These are phyloP conservation scores for Mrakia gelida DNA, from an alignment of 768 basidiomycete genomes.

Conservation along the genomic window DNA sequence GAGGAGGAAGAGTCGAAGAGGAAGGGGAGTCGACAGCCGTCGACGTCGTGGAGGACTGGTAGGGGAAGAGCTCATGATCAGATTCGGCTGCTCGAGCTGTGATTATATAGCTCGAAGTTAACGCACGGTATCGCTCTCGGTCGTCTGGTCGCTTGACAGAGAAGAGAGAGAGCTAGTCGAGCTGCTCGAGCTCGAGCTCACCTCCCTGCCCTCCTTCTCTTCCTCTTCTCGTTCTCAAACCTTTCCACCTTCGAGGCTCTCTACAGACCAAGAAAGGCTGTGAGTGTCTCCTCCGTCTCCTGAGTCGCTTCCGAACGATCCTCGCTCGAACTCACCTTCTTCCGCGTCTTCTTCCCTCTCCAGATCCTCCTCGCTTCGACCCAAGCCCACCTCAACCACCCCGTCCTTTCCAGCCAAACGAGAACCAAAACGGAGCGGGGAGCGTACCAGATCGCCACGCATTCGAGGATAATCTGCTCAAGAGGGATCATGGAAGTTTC, in stretches of 20 bases:
- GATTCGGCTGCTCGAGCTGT: too few relatives aligned
- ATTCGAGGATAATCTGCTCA: background rate
- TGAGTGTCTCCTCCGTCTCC: background rate
- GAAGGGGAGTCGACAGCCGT: background rate
- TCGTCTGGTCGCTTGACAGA: background rate
- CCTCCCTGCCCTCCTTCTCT: background rate
- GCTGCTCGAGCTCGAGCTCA: background rate
- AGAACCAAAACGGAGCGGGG: background rate
- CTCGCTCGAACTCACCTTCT: background rate
- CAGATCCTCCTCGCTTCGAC: background rate
- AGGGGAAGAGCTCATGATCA: too few relatives aligned
- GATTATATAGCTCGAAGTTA: too few relatives aligned
- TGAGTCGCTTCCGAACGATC: background rate
- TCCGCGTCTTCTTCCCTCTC: background rate
- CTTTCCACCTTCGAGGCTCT: background rate
- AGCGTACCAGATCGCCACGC: background rate
- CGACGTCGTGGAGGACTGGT: too few relatives aligned
- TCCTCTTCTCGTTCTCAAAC: background rate
- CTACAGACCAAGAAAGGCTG: background rate
- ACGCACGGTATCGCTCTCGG: background rate
- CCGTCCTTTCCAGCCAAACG: conserved; percentile 7
- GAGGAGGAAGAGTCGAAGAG: background rate
- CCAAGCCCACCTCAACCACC: background rate
- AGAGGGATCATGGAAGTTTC: background rate
- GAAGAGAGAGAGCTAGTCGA: too few relatives aligned